Conservation (phyloP, 129 eudicot genomes). For the Tanacetum coccineum region DNA sequence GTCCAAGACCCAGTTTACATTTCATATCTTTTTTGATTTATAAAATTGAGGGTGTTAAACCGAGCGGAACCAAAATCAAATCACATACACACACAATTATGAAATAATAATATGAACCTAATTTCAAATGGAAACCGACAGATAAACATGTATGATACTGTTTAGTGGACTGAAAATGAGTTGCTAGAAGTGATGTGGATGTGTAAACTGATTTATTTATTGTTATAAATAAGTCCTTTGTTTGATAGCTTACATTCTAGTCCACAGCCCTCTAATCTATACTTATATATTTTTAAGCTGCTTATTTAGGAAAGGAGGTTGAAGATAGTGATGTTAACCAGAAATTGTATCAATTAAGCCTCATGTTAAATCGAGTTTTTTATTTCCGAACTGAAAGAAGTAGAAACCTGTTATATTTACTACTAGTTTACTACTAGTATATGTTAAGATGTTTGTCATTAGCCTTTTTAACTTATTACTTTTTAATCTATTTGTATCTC, state of each 20-base stretch:
- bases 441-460: slow-evolving; percentile 7
- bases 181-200: too few relatives aligned
- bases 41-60: slow-evolving; percentile 3
- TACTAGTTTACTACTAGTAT: too few relatives aligned
- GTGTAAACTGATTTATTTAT: too few relatives aligned
- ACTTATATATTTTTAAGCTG: too few relatives aligned
- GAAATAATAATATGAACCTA: too few relatives aligned
- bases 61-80: background rate
- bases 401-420: slow-evolving; percentile 16
- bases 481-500: slow-evolving; percentile 21
- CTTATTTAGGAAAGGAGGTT: too few relatives aligned
- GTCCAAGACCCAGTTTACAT: background rate
- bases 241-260: too few relatives aligned
- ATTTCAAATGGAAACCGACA: too few relatives aligned
- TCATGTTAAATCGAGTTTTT: slow-evolving; percentile 1
- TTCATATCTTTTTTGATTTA: background rate
- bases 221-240: too few relatives aligned
- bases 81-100: background rate
- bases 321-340: background rate
- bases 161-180: too few relatives aligned
- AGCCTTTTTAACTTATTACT: background rate
- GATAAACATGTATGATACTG: too few relatives aligned
- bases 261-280: too few relatives aligned
- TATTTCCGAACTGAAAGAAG: background rate
- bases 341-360: background rate